Evolutionary conservation across 78 protist genomes (phyloP).

Genomic region (Salpingoeca rosetta): DNA sequence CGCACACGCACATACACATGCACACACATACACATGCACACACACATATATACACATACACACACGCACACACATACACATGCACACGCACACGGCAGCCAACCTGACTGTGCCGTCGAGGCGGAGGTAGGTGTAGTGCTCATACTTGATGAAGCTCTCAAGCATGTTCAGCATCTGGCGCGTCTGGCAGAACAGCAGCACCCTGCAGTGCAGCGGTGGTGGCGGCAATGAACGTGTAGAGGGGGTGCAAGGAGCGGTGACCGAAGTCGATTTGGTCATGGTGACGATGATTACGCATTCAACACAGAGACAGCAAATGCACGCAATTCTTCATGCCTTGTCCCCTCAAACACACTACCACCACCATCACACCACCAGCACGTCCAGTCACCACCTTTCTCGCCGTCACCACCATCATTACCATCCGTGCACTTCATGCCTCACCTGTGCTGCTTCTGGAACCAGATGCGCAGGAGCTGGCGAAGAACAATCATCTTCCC

Average conservation of each 20-base stretch:
- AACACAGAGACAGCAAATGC: background rate
- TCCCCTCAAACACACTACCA: background rate
- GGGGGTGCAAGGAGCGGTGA: no score
- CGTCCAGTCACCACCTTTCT: no score
- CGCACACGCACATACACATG: no score
- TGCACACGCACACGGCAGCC: no score
- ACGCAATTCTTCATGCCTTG: background rate
- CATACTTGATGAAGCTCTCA: constrained; percentile 24
- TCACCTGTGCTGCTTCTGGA: constrained; percentile 61
- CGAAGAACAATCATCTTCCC: constrained; percentile 72
- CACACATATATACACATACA: no score
- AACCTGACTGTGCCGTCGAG: constrained; percentile 96
- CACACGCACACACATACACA: no score
- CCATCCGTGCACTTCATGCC: no score
- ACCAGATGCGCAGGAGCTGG: constrained; percentile 71
- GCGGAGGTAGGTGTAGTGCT: constrained; percentile 32
- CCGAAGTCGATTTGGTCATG: no score
- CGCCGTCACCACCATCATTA: no score
- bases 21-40: no score
- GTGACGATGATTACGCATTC: background rate
- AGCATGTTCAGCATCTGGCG: constrained; percentile 87
- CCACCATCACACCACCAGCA: background rate
- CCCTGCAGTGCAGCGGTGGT: no score
- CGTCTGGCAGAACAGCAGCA: constrained; percentile 83
- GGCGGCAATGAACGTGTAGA: no score